phyloP scores from a whole-genome alignment of 768 basidiomycete species.

The Lanmaoa pseudosensibilis region DNA sequence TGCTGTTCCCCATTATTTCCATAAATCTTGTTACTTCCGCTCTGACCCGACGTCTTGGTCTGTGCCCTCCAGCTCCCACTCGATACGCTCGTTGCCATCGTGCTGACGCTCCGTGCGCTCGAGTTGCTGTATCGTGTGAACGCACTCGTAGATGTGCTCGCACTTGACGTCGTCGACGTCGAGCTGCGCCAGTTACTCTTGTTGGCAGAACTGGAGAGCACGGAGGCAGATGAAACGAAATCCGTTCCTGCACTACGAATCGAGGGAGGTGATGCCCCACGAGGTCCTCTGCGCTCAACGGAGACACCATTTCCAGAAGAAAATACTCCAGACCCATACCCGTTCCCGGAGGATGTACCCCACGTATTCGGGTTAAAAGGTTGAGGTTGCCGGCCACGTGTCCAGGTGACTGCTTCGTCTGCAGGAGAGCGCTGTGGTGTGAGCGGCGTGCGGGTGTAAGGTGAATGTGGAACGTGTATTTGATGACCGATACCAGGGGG shows the following conservation, averaged over 20 bases:
- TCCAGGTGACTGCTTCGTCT: slow-evolving; percentile 48
- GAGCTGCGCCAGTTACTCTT: slow-evolving; percentile 74
- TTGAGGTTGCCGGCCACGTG: slow-evolving; percentile 46
- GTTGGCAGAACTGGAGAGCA: slow-evolving; percentile 46
- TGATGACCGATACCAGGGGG: slow-evolving; percentile 10
- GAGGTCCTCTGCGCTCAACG: slow-evolving; percentile 40
- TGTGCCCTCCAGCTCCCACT: slow-evolving; percentile 70
- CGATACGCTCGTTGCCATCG: slow-evolving; percentile 78
- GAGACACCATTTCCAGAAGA: slow-evolving; percentile 9
- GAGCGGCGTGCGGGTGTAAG: slow-evolving; percentile 31
- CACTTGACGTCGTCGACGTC: slow-evolving; percentile 66
- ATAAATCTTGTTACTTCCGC: slow-evolving; percentile 11
- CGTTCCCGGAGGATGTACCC: slow-evolving; percentile 19
- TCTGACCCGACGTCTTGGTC: slow-evolving; percentile 18
- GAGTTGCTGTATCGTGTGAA: slow-evolving; percentile 78
- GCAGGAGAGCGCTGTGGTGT: slow-evolving; percentile 37
- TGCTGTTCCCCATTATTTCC: slow-evolving; percentile 26
- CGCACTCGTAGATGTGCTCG: slow-evolving; percentile 64
- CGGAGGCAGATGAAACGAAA: slow-evolving; percentile 58
- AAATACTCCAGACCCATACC: slow-evolving; percentile 13
- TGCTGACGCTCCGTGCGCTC: slow-evolving; percentile 71
- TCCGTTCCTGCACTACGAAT: slow-evolving; percentile 50
- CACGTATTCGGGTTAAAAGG: slow-evolving; percentile 19
- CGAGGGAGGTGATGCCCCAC: slow-evolving; percentile 60
- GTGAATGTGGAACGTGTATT: slow-evolving; percentile 14